phyloP scores from a whole-genome alignment of 345 rosid species.

The Ailanthus altissimus region DNA sequence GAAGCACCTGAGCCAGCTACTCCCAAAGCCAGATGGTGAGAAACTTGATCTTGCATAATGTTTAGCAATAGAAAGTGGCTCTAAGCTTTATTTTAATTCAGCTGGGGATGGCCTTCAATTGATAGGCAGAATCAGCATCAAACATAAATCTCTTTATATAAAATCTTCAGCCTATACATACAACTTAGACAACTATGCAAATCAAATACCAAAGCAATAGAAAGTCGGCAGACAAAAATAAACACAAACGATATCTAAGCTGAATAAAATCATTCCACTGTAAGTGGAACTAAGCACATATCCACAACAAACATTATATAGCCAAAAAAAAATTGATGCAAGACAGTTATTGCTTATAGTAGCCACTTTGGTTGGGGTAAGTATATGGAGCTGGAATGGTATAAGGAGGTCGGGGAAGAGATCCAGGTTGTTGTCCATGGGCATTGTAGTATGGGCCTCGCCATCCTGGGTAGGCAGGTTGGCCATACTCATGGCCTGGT shows the following conservation, averaged over 20 bases:
- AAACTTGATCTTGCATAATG: background rate
- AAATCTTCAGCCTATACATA: background rate
- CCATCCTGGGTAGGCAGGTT: slow-evolving; percentile 90
- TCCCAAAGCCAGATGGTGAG: no score
- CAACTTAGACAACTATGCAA: slow-evolving; percentile 1
- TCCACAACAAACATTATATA: slow-evolving; percentile 1
- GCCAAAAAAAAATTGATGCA: background rate
- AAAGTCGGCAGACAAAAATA: background rate
- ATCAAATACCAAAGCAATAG: slow-evolving; percentile 6
- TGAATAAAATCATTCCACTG: slow-evolving; percentile 1
- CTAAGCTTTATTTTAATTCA: background rate
- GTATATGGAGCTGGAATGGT: slow-evolving; percentile 66
- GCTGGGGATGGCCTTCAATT: no score
- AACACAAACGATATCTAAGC: slow-evolving; percentile 5
- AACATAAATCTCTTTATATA: background rate
- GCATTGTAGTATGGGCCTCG: slow-evolving; percentile 83
- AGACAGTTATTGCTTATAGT: slow-evolving; percentile 60
- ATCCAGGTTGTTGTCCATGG: slow-evolving; percentile 67
- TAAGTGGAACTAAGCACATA: background rate
- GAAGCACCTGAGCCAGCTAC: no score
- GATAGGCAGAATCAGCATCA: background rate
- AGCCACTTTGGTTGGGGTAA: slow-evolving; percentile 75
- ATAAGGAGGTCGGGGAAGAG: slow-evolving; percentile 83
- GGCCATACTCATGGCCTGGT: slow-evolving; percentile 64
- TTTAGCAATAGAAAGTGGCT: background rate